Base-by-base conservation (phyloP, 2,329 filamentous ascomycete species). In the Cladobotryum mycophilum region DNA sequence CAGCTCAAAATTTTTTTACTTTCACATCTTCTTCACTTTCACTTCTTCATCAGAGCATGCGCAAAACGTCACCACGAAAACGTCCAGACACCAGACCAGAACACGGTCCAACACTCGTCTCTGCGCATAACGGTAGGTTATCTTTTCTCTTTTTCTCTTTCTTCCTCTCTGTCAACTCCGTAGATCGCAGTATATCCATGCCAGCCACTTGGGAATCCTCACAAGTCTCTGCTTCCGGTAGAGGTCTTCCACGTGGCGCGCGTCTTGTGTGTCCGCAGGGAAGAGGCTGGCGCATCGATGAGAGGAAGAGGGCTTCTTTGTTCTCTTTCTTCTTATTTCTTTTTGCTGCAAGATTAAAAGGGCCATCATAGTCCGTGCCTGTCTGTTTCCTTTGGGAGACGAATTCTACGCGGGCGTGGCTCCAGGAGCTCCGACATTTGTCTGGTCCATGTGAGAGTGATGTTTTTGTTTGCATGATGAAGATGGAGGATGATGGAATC, bases 341-440 rank as follows among this genome's bases (percentile, higher is more conserved):
- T 51, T 52, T 50, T 58, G 65, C 65, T 76, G 73, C 74, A 59
- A 76, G 68, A 76, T 60, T 48, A 58, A 64, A 45, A 30, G 74
- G 73, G 69, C 74, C 74, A 74, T 77, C 74, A 77, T 77, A 77
- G 74, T 77, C 74, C 74, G 61, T 65, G 73, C 66, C 73, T 66
- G 70, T 71, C 65, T 67, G 49, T 34, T 49, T 45, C 42, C 25
- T 46, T 45, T 33, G 12, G 51, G 49, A 37, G 53, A 48, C 44
- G 57, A 58, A 53, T 53, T 58, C 60, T 41, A 76, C 74, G 66
- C 67, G 68, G 72, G 72, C 71, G 73, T 70, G 74, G 74, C 74
- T 77, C 74, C 74, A 57, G 64, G 72, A 63, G 74, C 63, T 72
- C 73, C 74, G 57, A 76, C 69, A 76, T 74, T 40, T 44, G 20